Conservation (phyloP, 139 green algal species). For the Edaphochlamys debaryana region DNA sequence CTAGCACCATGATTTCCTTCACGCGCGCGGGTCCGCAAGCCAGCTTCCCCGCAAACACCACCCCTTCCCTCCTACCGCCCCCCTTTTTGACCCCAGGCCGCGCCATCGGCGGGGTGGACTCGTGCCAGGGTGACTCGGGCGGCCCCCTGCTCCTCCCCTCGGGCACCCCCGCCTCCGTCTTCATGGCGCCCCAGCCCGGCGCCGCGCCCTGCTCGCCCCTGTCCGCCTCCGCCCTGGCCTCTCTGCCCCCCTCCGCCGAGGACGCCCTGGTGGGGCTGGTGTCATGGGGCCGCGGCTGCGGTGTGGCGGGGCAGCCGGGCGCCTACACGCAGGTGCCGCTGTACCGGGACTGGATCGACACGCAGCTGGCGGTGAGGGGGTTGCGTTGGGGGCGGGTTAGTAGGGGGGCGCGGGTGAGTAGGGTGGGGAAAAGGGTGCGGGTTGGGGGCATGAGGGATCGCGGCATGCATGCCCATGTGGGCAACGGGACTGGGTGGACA, state of each 20-base stretch:
- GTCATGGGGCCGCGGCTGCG: conserved; percentile 48
- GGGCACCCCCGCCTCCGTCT: conserved; percentile 23
- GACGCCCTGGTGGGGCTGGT: conserved; percentile 46
- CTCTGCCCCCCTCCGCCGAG: not conserved
- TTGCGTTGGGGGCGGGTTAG: not conserved
- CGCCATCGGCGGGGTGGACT: conserved; percentile 34
- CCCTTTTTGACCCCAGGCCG: not conserved
- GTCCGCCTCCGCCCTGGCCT: not conserved
- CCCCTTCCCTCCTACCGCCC: too few relatives aligned
- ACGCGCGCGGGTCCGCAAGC: too few relatives aligned
- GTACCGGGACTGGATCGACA: conserved; percentile 10
- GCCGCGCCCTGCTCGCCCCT: too few relatives aligned
- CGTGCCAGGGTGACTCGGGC: conserved; percentile 51
- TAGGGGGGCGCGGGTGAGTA: not conserved
- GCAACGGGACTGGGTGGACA: too few relatives aligned
- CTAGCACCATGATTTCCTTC: too few relatives aligned
- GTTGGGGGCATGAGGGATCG: too few relatives aligned
- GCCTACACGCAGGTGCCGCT: conserved; percentile 14
- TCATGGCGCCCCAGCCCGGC: not conserved
- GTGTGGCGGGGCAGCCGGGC: conserved; percentile 14
- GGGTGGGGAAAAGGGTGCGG: not conserved
- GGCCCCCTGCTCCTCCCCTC: conserved; percentile 40
- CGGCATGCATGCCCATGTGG: too few relatives aligned
- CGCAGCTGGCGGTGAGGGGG: not conserved
- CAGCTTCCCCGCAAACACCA: too few relatives aligned